A percentile compares a stretch with the other conserved stretches of the same genome.
Evolutionary conservation across 106 monocot genomes (phyloP).

Genomic region (Chionographis japonica): DNA sequence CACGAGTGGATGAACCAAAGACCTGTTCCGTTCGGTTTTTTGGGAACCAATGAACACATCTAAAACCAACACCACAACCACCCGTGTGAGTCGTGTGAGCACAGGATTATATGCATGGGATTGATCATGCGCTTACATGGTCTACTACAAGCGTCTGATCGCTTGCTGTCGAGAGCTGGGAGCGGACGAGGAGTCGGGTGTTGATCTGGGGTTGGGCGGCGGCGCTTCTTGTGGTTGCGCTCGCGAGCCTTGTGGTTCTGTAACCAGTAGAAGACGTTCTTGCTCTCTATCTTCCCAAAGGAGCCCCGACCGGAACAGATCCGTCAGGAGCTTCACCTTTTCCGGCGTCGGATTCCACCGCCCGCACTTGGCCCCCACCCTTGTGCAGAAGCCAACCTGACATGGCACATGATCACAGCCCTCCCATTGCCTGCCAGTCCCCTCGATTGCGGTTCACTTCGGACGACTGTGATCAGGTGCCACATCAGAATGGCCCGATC

Average conservation of each 20-base stretch:
- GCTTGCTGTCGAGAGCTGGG: constrained; percentile 9
- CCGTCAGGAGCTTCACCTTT: constrained; percentile 76
- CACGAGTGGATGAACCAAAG: no score
- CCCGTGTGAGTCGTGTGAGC: no score
- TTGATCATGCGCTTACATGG: no score
- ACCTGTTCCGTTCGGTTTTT: no score
- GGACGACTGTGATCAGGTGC: no score
- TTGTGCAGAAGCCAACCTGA: not conserved
- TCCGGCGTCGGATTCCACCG: constrained; percentile 89
- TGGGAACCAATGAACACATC: no score
- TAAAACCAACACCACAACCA: no score
- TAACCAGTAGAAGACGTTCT: constrained; percentile 99
- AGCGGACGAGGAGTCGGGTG: not conserved
- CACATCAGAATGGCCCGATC: no score
- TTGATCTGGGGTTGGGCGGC: constrained; percentile 19
- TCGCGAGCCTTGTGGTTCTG: constrained; percentile 99
- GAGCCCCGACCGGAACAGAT: constrained; percentile 68
- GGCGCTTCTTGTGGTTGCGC: constrained; percentile 68
- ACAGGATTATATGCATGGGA: no score
- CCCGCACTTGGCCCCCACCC: constrained; percentile 61
- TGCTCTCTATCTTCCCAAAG: constrained; percentile 91
- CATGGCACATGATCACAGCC: no score
- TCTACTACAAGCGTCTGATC: constrained; percentile 9
- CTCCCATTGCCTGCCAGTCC: no score
- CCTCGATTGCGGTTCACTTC: no score